phyloP scores from a whole-genome alignment of 2,329 filamentous ascomycete species.

The Blastomyces parvus region DNA sequence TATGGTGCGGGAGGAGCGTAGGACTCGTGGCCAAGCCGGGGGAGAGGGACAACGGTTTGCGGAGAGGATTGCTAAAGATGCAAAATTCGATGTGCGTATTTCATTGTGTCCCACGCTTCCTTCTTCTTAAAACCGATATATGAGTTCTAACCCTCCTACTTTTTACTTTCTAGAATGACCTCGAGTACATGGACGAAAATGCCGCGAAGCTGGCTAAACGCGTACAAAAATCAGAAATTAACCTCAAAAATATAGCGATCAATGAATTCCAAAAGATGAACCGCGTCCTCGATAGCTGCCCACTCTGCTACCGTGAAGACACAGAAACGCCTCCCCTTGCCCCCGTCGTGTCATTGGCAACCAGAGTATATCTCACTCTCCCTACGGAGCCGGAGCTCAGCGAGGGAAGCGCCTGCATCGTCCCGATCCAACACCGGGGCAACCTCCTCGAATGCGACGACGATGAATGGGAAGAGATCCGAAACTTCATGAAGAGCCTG shows the following conservation, averaged over 20 bases:
- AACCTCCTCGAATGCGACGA: constrained; percentile 98
- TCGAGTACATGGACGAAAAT: constrained; percentile 98
- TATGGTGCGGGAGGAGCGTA: constrained; percentile 90
- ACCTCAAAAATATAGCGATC: constrained; percentile 79
- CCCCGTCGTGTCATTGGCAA: constrained; percentile 76
- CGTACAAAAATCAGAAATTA: constrained; percentile 78
- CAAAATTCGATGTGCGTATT: constrained; percentile 60
- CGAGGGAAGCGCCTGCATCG: constrained; percentile 75
- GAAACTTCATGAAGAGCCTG: constrained; percentile 97
- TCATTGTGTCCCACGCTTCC: neutral
- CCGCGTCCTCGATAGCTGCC: constrained; percentile 73
- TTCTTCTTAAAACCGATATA: neutral
- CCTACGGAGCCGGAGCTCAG: constrained; percentile 82
- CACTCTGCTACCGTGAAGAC: constrained; percentile 88
- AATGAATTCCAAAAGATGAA: constrained; percentile 84
- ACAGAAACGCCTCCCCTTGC: constrained; percentile 66
- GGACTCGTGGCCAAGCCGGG: constrained; percentile 65
- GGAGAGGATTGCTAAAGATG: constrained; percentile 88
- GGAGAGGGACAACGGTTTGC: constrained; percentile 76
- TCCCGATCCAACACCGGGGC: constrained; percentile 72
- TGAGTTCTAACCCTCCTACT: constrained; percentile 11
- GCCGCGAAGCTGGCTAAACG: constrained; percentile 78
- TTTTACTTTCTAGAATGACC: constrained; percentile 50
- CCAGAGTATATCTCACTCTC: constrained; percentile 76
- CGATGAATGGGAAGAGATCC: constrained; percentile 97